A percentile compares a stretch with the other conserved stretches of the same genome.
Evolutionary conservation across 257 asterid species (phyloP).

Genomic region (Mitragyna speciosa): DNA sequence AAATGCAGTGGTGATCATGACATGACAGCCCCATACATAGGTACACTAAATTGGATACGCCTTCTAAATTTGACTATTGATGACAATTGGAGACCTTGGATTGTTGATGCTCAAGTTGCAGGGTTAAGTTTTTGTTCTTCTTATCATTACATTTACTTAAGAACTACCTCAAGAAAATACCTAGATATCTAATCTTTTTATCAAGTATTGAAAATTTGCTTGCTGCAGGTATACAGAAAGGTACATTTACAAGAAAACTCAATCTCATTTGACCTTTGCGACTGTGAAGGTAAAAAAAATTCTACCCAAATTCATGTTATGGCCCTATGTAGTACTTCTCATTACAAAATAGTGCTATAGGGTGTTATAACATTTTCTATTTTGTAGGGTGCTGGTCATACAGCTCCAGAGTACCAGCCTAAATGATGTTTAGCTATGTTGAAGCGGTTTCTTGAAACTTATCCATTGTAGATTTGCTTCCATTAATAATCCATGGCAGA

Average conservation of each 20-base stretch:
- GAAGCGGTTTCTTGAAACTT: conserved; percentile 30
- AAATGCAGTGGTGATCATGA: conserved; percentile 37
- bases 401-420: conserved; percentile 41
- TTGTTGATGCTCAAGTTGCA: conserved; percentile 36
- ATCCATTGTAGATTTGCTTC: conserved; percentile 29
- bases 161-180: background rate
- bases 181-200: background rate
- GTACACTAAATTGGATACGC: conserved; percentile 26
- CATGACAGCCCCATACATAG: conserved; percentile 12
- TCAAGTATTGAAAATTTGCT: background rate
- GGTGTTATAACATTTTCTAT: background rate
- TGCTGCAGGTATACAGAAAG: conserved; percentile 35
- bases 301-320: background rate
- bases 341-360: background rate
- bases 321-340: background rate
- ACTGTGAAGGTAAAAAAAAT: conserved; percentile 45
- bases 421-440: conserved; percentile 46
- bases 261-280: conserved; percentile 42
- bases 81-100: conserved; percentile 45
- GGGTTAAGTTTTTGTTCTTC: conserved; percentile 25
- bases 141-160: too few species aligned
- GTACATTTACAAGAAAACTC: conserved; percentile 12
- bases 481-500: background rate
- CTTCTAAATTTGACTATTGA: conserved; percentile 26
- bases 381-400: conserved; percentile 47